Evolutionary conservation across 371 early-diverging fungal species (phyloP), one percentile per base, ranked within the genome.

Genomic region (Lichtheimia ornata): DNA sequence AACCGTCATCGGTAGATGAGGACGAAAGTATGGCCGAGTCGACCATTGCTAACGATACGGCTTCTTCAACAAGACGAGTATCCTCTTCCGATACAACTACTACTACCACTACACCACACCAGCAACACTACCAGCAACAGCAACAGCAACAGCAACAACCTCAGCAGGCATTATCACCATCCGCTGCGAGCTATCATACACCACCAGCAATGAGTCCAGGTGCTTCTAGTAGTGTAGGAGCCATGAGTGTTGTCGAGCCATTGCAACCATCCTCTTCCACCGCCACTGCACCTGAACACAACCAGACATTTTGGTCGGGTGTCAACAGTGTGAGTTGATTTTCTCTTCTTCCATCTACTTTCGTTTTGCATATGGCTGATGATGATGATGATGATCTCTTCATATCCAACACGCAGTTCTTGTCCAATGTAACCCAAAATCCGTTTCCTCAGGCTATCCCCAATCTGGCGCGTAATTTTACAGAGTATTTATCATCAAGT

Each of bases 371-470:
- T 41, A 61, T 20, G 35, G 11, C 35, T 35, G 11, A 35, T 22
- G 22, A 22, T 25, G n/a, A n/a, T n/a, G n/a, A n/a, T n/a, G n/a
- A n/a, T n/a, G n/a, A n/a, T n/a, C n/a, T 15, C 43, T 22, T 40
- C 17, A 35, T 56, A 6, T 53, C 17, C 3, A 24, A 4, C 20
- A 43, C 18, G 22, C 61, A 80, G 81, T 80, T 80, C 52, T 65
- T 80, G 49, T 70, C 81, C 15, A 80, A 80, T 66, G 81, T 80
- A 2, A 63, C 81, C 24, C 75, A 74, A 53, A 81, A 76, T 54
- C 78, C 75, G 45, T 66, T 81, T 50, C 76, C 76, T 25, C 81
- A 78, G 57, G 69, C 81, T 11, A 67, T 81, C 42, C 81, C 81
- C 12, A 77, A 77, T 30, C 65, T 81, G 22, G 81, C 81, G 5